Percentiles rank a stretch among this genome's conserved stretches.
Conservation (phyloP, 768 basidiomycete species). For the Cytidiella melzeri region DNA sequence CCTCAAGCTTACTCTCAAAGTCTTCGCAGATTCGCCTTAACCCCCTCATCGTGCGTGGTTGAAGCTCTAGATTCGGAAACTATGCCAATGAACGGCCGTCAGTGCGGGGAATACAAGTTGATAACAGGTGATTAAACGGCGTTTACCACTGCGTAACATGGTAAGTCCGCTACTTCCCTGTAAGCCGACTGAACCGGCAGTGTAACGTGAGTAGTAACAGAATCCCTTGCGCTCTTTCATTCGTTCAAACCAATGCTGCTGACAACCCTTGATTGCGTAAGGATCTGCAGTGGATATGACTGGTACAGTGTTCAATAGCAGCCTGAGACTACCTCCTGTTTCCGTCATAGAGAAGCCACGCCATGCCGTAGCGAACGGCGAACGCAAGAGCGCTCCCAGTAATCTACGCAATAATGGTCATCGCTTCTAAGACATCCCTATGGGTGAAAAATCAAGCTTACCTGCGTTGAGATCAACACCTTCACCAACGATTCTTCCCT, state of each 20-base stretch:
- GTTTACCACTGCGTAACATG: neutral
- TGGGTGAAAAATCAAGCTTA: slow-evolving; percentile 23
- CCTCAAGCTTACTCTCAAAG: neutral
- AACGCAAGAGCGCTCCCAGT: slow-evolving; percentile 80
- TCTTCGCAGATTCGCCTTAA: neutral
- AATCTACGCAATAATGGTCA: slow-evolving; percentile 35
- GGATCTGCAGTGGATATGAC: neutral
- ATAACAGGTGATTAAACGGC: neutral
- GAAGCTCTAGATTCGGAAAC: neutral
- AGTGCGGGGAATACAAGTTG: neutral
- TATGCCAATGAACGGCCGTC: neutral
- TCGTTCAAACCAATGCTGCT: too few relatives aligned
- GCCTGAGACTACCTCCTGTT: slow-evolving; percentile 57
- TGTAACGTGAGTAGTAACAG: too few relatives aligned
- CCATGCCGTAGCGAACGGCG: slow-evolving; percentile 82
- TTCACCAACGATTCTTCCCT: slow-evolving; percentile 74
- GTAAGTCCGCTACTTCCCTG: neutral
- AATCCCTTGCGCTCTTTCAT: too few relatives aligned
- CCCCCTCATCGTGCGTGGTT: neutral
- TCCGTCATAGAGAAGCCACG: slow-evolving; percentile 86
- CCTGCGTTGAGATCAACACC: slow-evolving; percentile 70
- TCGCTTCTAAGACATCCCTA: neutral
- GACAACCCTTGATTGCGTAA: too few relatives aligned
- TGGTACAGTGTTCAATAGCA: neutral
- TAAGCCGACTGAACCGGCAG: too few relatives aligned